These are phyloP conservation scores for Fusarium sp. DNA, from an alignment of 2,329 filamentous ascomycete species.

Conservation along the genomic window DNA sequence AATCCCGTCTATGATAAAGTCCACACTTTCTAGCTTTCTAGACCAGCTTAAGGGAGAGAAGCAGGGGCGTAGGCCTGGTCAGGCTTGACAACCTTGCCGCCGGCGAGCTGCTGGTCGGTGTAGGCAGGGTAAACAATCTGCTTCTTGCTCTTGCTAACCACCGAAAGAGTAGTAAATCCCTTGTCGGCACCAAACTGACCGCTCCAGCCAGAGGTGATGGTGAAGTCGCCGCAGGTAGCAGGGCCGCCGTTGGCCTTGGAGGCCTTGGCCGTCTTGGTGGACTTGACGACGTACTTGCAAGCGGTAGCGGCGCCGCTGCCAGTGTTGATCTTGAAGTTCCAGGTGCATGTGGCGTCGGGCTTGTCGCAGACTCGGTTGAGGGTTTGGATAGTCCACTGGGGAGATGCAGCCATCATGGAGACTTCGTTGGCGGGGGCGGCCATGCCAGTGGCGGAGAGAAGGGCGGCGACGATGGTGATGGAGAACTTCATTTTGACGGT, in stretches of 20 bases:
- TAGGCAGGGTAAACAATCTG: constrained; percentile 65
- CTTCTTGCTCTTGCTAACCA: constrained; percentile 53
- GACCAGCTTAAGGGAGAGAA: neutral
- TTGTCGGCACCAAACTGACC: constrained; percentile 64
- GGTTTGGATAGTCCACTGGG: constrained; percentile 56
- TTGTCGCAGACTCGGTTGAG: constrained; percentile 55
- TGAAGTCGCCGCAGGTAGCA: constrained; percentile 60
- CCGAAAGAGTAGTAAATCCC: constrained; percentile 66
- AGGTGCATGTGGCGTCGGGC: constrained; percentile 54
- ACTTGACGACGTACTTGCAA: constrained; percentile 47
- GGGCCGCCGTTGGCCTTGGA: constrained; percentile 54
- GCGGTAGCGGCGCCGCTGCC: constrained; percentile 52
- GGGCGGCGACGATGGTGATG: constrained; percentile 49
- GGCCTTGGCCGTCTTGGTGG: constrained; percentile 42
- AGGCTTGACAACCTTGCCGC: constrained; percentile 59
- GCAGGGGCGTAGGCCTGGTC: constrained; percentile 59
- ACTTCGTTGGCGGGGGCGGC: constrained; percentile 45
- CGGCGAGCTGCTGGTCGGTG: constrained; percentile 61
- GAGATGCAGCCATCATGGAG: constrained; percentile 55
- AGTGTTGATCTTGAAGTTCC: constrained; percentile 58
- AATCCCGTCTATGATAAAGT: neutral
- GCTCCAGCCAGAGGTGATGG: constrained; percentile 65
- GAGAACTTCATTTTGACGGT: constrained; percentile 57
- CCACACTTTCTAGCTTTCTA: neutral
- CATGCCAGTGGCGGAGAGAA: constrained; percentile 47